These are phyloP conservation scores for Sclerotinia sclerotiorum DNA, from an alignment of 2,329 filamentous ascomycete species.

Conservation along the genomic window DNA sequence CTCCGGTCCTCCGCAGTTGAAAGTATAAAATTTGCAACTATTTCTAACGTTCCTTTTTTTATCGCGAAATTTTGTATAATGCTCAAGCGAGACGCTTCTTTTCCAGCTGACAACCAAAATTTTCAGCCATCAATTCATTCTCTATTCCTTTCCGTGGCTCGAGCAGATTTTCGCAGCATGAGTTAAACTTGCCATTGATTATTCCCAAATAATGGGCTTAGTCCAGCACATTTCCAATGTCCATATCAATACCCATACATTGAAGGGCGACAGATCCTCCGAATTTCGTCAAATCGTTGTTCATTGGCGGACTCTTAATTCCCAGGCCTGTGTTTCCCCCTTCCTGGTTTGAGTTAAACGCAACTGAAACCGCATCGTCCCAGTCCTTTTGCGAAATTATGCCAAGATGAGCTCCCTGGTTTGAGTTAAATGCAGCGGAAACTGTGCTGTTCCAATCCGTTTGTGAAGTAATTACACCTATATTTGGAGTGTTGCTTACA, in stretches of 20 bases:
- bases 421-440: neutral
- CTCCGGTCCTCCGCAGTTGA: neutral
- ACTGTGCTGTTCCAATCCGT: neutral
- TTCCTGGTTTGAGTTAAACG: neutral
- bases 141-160: neutral
- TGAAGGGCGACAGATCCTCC: neutral
- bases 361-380: neutral
- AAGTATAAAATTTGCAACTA: neutral
- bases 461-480: neutral
- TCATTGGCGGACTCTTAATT: neutral
- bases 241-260: neutral
- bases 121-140: neutral
- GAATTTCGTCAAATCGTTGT: neutral
- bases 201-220: neutral
- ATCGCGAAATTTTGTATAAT: neutral
- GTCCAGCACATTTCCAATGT: neutral
- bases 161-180: neutral
- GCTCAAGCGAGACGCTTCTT: neutral
- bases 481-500: neutral
- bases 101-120: neutral
- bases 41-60: neutral
- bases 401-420: neutral
- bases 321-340: neutral
- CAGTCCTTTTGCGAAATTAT: neutral
- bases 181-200: neutral